These are phyloP conservation scores for Ettlia oleoabundans DNA, from an alignment of 139 green algal genomes.

Conservation along the genomic window DNA sequence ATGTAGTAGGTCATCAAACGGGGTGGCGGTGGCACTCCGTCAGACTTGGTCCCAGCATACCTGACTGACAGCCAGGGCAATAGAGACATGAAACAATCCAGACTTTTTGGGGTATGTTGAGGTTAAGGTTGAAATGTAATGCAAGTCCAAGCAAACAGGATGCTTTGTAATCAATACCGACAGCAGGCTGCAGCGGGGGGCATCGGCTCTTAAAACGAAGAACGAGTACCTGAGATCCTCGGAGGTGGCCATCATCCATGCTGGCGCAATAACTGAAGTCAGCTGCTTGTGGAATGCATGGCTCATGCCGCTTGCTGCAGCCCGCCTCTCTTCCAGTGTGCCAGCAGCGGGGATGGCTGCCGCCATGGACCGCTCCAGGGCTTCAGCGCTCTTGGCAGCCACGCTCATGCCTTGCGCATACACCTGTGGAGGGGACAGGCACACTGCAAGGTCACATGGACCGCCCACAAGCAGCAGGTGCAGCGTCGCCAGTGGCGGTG, in stretches of 20 bases:
- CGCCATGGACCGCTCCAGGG: not conserved
- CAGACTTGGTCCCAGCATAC: conserved; percentile 5
- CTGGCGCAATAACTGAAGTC: not conserved
- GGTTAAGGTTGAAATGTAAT: not conserved
- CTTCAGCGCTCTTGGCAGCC: not conserved
- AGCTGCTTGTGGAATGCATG: conserved; percentile 3
- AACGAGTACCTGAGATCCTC: conserved; percentile 14
- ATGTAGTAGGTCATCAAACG: not conserved
- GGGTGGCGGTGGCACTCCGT: conserved; percentile 5
- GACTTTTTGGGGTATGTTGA: not conserved
- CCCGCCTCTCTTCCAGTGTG: not conserved
- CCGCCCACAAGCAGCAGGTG: no score
- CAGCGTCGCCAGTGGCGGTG: no score
- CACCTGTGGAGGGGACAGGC: not conserved
- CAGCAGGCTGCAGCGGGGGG: not conserved
- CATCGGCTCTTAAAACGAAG: no score
- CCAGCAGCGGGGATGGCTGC: not conserved
- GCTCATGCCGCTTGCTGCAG: not conserved
- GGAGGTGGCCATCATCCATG: not conserved
- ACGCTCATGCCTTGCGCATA: conserved; percentile 17
- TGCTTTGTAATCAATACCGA: not conserved
- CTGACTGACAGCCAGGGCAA: not conserved
- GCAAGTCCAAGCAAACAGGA: not conserved
- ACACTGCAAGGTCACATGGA: no score
- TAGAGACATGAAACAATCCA: not conserved